These are phyloP conservation scores for Cenchrus fungigraminus DNA, from an alignment of 176 grass and related monocot genomes.

Conservation along the genomic window DNA sequence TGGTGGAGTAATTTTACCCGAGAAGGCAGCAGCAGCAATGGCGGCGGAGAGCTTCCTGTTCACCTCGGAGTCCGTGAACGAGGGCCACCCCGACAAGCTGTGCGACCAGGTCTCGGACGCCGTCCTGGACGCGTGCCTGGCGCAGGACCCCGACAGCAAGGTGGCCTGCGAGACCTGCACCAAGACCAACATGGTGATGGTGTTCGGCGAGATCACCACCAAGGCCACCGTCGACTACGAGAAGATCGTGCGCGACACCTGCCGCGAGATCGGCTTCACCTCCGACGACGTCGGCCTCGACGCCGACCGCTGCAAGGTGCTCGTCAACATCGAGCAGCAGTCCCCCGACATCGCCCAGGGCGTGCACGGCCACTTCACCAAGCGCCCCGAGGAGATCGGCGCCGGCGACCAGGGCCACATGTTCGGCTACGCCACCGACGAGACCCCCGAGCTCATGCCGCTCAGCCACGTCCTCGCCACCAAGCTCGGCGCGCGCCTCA, in stretches of 20 bases:
- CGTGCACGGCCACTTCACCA: constrained; percentile 73
- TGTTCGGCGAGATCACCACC: constrained; percentile 93
- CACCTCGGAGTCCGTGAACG: constrained; percentile 79
- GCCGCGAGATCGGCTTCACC: constrained; percentile 68
- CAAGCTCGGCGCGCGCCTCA: constrained; percentile 67
- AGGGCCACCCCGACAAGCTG: constrained; percentile 80
- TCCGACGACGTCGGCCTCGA: constrained; percentile 74
- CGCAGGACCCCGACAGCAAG: constrained; percentile 77
- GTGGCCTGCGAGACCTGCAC: constrained; percentile 89
- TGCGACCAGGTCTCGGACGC: constrained; percentile 79
- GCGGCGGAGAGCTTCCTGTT: constrained; percentile 69
- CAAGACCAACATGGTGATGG: constrained; percentile 98
- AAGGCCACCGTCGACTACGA: constrained; percentile 85
- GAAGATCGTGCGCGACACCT: constrained; percentile 95
- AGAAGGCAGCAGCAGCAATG: constrained; percentile 24
- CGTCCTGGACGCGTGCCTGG: constrained; percentile 59
- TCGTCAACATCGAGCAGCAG: constrained; percentile 85
- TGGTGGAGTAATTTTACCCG: constrained; percentile 1
- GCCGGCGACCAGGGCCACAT: constrained; percentile 79
- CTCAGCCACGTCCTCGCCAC: constrained; percentile 77
- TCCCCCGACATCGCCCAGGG: constrained; percentile 81
- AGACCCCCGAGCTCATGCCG: constrained; percentile 77
- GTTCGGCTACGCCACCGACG: constrained; percentile 76
- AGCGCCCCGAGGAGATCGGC: constrained; percentile 71
- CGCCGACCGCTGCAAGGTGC: constrained; percentile 70